Evolutionary conservation across 306 rosid species (phyloP).

Genomic region (Rosa multiflora): DNA sequence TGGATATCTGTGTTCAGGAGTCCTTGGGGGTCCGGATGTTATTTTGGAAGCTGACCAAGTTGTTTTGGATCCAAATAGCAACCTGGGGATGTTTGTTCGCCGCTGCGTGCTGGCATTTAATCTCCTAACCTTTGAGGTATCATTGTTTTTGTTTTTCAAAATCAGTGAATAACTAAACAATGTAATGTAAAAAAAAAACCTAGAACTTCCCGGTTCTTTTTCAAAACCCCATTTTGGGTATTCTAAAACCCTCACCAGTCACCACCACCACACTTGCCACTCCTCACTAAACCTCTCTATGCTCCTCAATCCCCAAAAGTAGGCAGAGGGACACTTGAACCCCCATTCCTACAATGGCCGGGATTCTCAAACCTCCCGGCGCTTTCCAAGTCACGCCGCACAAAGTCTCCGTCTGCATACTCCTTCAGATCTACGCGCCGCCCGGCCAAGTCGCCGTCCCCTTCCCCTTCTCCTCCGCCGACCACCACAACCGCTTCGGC

Average conservation of each 20-base stretch:
- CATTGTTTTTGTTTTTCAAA: background rate
- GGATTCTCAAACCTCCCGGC: slow-evolving; percentile 64
- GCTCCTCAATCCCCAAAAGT: background rate
- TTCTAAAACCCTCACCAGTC: background rate
- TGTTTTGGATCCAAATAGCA: slow-evolving; percentile 80
- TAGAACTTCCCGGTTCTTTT: slow-evolving; percentile 10
- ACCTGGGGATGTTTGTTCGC: slow-evolving; percentile 79
- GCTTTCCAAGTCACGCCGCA: slow-evolving; percentile 80
- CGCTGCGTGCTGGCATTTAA: slow-evolving; percentile 88
- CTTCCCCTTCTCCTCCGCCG: slow-evolving; percentile 68
- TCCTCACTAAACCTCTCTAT: background rate
- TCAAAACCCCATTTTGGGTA: background rate
- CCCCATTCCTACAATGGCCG: slow-evolving; percentile 46
- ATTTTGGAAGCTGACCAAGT: slow-evolving; percentile 74
- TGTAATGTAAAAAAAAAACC: too few species aligned
- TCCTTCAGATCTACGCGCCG: slow-evolving; percentile 79
- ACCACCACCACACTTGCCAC: too few species aligned
- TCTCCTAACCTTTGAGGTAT: slow-evolving; percentile 83
- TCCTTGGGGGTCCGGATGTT: slow-evolving; percentile 72
- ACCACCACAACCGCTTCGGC: slow-evolving; percentile 83
- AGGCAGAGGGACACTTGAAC: background rate
- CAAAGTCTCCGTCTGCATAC: slow-evolving; percentile 84
- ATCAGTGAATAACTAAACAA: background rate
- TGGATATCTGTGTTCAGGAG: slow-evolving; percentile 44
- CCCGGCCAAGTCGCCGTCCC: slow-evolving; percentile 63